phyloP scores from a whole-genome alignment of 768 basidiomycete species.

The Rhizopogon salebrosus region DNA sequence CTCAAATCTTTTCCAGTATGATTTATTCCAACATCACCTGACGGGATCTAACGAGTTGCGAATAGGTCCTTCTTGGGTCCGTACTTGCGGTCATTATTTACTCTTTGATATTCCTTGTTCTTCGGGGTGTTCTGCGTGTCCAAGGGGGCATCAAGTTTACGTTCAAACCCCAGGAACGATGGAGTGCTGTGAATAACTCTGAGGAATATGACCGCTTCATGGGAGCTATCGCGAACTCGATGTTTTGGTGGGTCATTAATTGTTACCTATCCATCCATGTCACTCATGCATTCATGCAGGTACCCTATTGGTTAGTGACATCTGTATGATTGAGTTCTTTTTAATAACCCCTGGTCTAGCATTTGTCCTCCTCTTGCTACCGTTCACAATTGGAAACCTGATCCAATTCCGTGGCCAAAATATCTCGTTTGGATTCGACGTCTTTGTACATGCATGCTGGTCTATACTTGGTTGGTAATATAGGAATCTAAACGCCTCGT shows the following conservation, averaged over 20 bases:
- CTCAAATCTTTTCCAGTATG: conserved; percentile 63
- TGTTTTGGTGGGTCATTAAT: conserved; percentile 55
- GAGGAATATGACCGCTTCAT: conserved; percentile 60
- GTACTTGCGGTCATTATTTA: conserved; percentile 53
- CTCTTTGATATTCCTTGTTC: conserved; percentile 54
- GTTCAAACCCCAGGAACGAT: conserved; percentile 42
- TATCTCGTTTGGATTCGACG: conserved; percentile 41
- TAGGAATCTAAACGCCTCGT: background rate
- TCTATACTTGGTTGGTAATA: conserved; percentile 46
- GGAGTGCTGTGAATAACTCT: conserved; percentile 28
- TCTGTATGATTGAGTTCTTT: background rate
- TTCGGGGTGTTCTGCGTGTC: conserved; percentile 51
- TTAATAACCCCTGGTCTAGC: conserved; percentile 30
- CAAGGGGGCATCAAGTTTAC: conserved; percentile 47
- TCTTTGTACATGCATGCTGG: conserved; percentile 48
- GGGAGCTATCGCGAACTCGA: conserved; percentile 53
- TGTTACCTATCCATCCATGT: conserved; percentile 1
- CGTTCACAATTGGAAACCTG: conserved; percentile 50
- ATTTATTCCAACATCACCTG: background rate
- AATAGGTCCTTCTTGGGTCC: conserved; percentile 54
- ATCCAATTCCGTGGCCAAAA: conserved; percentile 41
- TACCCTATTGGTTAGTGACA: conserved; percentile 49
- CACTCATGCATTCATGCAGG: conserved; percentile 30
- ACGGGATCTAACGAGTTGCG: conserved; percentile 1
- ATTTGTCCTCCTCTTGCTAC: conserved; percentile 54